Evolutionary conservation across 371 early-diverging fungal species (phyloP), one percentile per base, ranked within the genome.

Genomic region (Batkoa obscura): DNA sequence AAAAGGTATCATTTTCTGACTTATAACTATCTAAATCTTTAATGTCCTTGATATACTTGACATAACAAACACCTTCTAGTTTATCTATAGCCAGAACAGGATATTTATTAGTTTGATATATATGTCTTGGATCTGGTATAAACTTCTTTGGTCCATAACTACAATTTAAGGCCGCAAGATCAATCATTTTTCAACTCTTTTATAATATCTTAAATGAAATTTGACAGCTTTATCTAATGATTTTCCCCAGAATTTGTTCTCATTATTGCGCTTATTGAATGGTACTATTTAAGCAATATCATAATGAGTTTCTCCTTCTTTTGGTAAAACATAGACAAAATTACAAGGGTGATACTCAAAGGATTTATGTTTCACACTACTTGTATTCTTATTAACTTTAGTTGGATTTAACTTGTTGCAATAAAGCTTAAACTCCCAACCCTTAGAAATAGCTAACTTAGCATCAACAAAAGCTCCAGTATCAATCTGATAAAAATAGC

Each of bases 51-150:
- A 48, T 52, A 53, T 70, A 72, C 6, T 64, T 59, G 4, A 77
- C 67, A 70, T 70, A 72, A 60, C 74, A 77, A 43, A 63, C 67
- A 33, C 77, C 77, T 48, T 72, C 72, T 5, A 77, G 53, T 12
- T 36, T 58, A 2, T 59, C 39, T 4, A 64, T 57, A 38, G 50
- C 48, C 2, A 63, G 43, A 12, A 47, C 49, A 12, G 46, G 55
- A 8, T 51, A 33, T 42, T 59, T 33, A 34, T 62, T 59, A 5
- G 68, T 70, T 56, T 59, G 65, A 38, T 58, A 65, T 47, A 74
- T 35, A 15, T 65, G 59, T 1, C 72, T 65, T 37, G 62, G 58
- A 45, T 72, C 73, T 37, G 66, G 65, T 43, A 53, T 34, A 0
- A 30, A 41, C 8, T 42, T 32, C 10, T 50, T 32, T 12, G 47